Evolutionary conservation across 495 filamentous ascomycete genomes (phyloP).

Genomic region (Aspergillus ellipticus): DNA sequence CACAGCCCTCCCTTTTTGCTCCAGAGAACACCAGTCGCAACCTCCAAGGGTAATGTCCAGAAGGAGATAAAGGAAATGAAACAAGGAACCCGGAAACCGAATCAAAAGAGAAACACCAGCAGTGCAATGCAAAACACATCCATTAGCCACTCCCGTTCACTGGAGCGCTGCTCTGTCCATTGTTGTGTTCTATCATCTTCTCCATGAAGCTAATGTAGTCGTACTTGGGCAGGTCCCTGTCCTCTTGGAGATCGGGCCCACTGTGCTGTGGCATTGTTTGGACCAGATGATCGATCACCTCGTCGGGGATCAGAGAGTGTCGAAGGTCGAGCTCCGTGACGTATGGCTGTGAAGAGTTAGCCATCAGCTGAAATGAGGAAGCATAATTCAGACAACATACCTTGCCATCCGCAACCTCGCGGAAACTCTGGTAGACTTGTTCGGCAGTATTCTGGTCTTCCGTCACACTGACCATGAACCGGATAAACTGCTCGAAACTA

Average conservation of each 20-base stretch:
- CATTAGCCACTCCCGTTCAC: slow-evolving; percentile 32
- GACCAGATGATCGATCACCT: slow-evolving; percentile 87
- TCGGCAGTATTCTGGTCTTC: slow-evolving; percentile 98
- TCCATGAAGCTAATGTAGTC: slow-evolving; percentile 96
- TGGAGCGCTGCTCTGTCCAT: slow-evolving; percentile 6
- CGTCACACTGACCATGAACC: slow-evolving; percentile 97
- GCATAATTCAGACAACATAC: slow-evolving; percentile 32
- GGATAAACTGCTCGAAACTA: slow-evolving; percentile 97
- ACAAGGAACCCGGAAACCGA: slow-evolving; percentile 10
- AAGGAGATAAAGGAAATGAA: slow-evolving; percentile 12
- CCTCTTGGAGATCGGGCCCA: slow-evolving; percentile 75
- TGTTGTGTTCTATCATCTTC: slow-evolving; percentile 52
- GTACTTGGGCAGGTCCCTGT: slow-evolving; percentile 72
- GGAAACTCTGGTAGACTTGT: slow-evolving; percentile 95
- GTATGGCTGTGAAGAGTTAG: slow-evolving; percentile 58
- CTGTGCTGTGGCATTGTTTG: slow-evolving; percentile 77
- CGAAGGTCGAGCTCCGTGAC: slow-evolving; percentile 96
- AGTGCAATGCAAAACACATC: slow-evolving; percentile 25
- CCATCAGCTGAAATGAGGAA: background rate
- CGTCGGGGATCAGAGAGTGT: slow-evolving; percentile 90
- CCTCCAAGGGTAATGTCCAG: slow-evolving; percentile 10
- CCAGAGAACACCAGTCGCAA: slow-evolving; percentile 26
- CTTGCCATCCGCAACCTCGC: slow-evolving; percentile 96
- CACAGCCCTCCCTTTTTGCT: slow-evolving; percentile 19
- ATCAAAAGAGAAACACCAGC: slow-evolving; percentile 16